Evolutionary conservation across 192 early-diverging fungal genomes (phyloP), one percentile per base, ranked within the genome.

Genomic region (Coemansia guatemalensis): DNA sequence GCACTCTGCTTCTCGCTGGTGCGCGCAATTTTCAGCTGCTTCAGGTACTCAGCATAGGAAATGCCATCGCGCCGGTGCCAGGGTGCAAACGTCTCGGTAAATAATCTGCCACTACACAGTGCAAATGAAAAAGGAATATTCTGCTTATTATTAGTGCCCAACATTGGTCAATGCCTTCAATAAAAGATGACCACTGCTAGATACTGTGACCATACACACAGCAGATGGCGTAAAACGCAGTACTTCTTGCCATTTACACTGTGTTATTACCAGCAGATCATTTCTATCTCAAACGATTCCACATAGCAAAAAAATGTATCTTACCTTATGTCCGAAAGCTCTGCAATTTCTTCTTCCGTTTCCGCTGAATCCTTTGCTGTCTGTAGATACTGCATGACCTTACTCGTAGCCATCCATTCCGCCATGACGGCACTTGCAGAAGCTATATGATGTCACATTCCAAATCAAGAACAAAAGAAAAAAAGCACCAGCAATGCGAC

Each of bases 71-170:
- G 73, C 48, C 54, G 60, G 49, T 75, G 35, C 78, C 78, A 81
- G 53, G 73, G 62, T 41, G 78, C 78, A 64, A 75, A 75, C 49
- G 65, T 47, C 6, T 81, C 73, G 2, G 68, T 75, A 49, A 81
- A 81, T 29, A 81, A 62, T 23, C 64, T 39, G 35, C 69, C 69
- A 67, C 78, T 81, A 81, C 69, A 69, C 35, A 44, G 39, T 44
- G 39, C 9, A 44, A 44, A 44, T 44, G 14, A 44, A 44, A 44
- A 44, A 17, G 2, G 6, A 30, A 30, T 30, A 30, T 17, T 44
- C 14, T 17, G 39, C 52, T 8, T 25, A 53, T 53, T 53, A 53
- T 26, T 22, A 60, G 48, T 22, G 17, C 21, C 22, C 18, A 41
- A 52, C 48, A 51, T 52, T 51, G 51, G 49, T 52, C 17, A 53